Conservation (phyloP, 768 basidiomycete genomes). For the Naganishia vishniacii region DNA sequence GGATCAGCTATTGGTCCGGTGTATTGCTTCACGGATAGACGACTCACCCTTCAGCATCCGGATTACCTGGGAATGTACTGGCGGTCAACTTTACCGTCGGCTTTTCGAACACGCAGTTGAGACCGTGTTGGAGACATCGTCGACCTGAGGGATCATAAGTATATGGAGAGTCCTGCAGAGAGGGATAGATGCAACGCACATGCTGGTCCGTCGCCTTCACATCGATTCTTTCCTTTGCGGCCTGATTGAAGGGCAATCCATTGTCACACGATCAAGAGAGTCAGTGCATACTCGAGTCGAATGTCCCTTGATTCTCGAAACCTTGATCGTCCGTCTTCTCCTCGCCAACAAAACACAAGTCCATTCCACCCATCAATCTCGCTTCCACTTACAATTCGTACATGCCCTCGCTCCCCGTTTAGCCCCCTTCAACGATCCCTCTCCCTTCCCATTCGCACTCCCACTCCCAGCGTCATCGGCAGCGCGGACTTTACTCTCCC, state of each 20-base stretch:
- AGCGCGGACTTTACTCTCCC: slow-evolving; percentile 16
- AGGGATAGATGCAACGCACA: not conserved
- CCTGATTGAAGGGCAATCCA: not conserved
- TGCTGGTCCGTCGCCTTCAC: slow-evolving; percentile 36
- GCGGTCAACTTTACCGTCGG: slow-evolving; percentile 17
- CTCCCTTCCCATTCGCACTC: not conserved
- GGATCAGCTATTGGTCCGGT: not conserved
- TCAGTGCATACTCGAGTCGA: no score
- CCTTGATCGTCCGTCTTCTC: no score
- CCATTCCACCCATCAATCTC: slow-evolving; percentile 7
- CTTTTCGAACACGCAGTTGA: slow-evolving; percentile 44
- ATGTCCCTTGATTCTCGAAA: slow-evolving; percentile 14
- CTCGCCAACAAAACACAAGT: no score
- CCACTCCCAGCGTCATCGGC: slow-evolving; percentile 18
- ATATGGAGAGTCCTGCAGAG: not conserved
- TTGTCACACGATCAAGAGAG: no score
- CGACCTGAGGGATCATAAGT: slow-evolving; percentile 29
- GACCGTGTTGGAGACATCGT: slow-evolving; percentile 37
- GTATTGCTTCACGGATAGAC: not conserved
- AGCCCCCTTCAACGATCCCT: slow-evolving; percentile 8
- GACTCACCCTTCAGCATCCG: slow-evolving; percentile 36
- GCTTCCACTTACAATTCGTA: slow-evolving; percentile 25
- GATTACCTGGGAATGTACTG: not conserved
- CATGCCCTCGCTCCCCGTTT: slow-evolving; percentile 30
- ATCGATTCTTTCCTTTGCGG: slow-evolving; percentile 45